These are phyloP conservation scores for Asclepias syriaca DNA, from an alignment of 257 asterid species.

Conservation along the genomic window DNA sequence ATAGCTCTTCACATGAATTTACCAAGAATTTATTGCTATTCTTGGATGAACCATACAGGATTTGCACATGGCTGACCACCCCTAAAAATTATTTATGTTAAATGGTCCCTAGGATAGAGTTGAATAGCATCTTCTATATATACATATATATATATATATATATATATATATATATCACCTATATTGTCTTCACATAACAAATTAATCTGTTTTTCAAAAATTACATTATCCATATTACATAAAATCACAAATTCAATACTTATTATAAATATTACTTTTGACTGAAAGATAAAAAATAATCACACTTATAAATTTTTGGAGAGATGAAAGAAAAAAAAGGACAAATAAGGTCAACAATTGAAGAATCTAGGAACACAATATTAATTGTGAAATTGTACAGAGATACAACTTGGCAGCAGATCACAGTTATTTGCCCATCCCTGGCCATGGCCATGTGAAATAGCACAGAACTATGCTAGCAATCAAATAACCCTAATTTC, in stretches of 20 bases:
- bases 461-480: conserved; percentile 18
- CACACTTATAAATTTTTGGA: too few species aligned
- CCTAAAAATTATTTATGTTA: too few species aligned
- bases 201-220: too few species aligned
- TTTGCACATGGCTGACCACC: conserved; percentile 20
- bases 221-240: too few species aligned
- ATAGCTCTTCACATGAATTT: conserved; percentile 3
- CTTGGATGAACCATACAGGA: conserved; percentile 5
- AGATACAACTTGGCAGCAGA: not conserved
- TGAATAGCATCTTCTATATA: not conserved
- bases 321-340: too few species aligned
- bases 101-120: not conserved
- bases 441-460: conserved; percentile 45
- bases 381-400: conserved; percentile 9
- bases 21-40: conserved; percentile 12
- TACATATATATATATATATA: too few species aligned
- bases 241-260: too few species aligned
- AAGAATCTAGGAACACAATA: conserved; percentile 5
- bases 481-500: not conserved
- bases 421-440: conserved; percentile 29
- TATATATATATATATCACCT: too few species aligned
- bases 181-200: too few species aligned
- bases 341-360: conserved; percentile 5
- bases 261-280: too few species aligned
- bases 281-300: too few species aligned